phyloP scores from a whole-genome alignment of 768 basidiomycete species.

The Tubosaeta sp. region DNA sequence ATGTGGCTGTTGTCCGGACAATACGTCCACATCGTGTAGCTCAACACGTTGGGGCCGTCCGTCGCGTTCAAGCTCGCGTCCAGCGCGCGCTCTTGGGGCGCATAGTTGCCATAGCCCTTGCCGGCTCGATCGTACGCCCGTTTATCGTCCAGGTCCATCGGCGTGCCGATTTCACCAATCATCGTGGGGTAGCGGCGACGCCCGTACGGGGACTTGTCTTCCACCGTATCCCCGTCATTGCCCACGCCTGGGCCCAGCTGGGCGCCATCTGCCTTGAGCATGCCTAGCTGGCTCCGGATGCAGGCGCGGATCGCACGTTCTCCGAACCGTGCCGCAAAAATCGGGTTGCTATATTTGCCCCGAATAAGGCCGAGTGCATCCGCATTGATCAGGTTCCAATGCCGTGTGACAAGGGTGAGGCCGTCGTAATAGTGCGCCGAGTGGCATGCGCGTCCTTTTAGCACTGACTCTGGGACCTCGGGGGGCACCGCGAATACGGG shows the following conservation, averaged over 20 bases:
- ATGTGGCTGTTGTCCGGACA: slow-evolving; percentile 75
- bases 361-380: slow-evolving; percentile 91
- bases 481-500: slow-evolving; percentile 88
- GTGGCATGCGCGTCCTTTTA: slow-evolving; percentile 65
- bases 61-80: slow-evolving; percentile 77
- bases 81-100: slow-evolving; percentile 74
- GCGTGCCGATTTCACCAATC: slow-evolving; percentile 94
- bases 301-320: slow-evolving; percentile 75
- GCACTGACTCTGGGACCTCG: slow-evolving; percentile 45
- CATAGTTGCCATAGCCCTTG: slow-evolving; percentile 67
- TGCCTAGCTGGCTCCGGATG: slow-evolving; percentile 76
- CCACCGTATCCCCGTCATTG: neutral
- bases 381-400: slow-evolving; percentile 95
- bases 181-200: slow-evolving; percentile 67
- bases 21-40: slow-evolving; percentile 88
- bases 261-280: slow-evolving; percentile 68
- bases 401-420: slow-evolving; percentile 84
- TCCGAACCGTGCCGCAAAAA: slow-evolving; percentile 80
- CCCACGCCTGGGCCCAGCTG: slow-evolving; percentile 44
- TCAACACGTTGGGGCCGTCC: slow-evolving; percentile 73
- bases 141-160: slow-evolving; percentile 91
- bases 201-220: neutral
- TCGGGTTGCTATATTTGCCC: slow-evolving; percentile 64
- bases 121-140: slow-evolving; percentile 59
- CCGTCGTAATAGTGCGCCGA: slow-evolving; percentile 94